Conservation (phyloP, 176 grass and related monocot genomes). For the Oryza coarctata region DNA sequence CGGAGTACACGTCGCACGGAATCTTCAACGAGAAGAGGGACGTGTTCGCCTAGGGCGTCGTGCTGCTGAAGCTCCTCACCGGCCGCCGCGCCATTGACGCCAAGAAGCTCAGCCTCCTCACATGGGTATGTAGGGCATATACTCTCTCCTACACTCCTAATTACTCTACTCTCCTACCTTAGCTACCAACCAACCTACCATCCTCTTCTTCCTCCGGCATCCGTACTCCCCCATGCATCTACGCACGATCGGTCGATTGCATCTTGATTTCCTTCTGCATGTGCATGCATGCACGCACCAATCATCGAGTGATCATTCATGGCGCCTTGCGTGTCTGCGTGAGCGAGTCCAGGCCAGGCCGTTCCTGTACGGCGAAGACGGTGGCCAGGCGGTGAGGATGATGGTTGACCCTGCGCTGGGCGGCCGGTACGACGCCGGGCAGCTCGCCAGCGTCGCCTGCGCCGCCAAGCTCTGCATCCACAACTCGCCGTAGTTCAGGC, state of each 20-base stretch:
- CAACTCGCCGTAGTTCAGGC: constrained; percentile 41
- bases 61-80: constrained; percentile 67
- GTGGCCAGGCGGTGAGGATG: constrained; percentile 10
- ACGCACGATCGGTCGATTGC: too few species aligned
- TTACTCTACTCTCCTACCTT: not conserved
- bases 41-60: constrained; percentile 69
- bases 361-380: constrained; percentile 29
- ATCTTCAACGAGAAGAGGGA: constrained; percentile 89
- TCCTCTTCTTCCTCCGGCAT: not conserved
- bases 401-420: constrained; percentile 60
- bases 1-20: constrained; percentile 77
- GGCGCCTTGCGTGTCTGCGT: not conserved
- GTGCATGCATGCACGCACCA: not conserved
- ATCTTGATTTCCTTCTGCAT: not conserved
- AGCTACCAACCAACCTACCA: not conserved
- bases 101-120: constrained; percentile 56
- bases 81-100: constrained; percentile 61
- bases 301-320: not conserved
- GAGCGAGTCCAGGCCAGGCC: constrained; percentile 39
- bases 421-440: constrained; percentile 45
- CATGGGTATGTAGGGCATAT: constrained; percentile 42
- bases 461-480: constrained; percentile 54
- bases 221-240: too few species aligned
- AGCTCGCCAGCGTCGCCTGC: constrained; percentile 39
- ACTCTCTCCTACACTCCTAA: too few species aligned